Evolutionary conservation across 2,329 filamentous ascomycete species (phyloP).

Genomic region (Talaromyces sp.): DNA sequence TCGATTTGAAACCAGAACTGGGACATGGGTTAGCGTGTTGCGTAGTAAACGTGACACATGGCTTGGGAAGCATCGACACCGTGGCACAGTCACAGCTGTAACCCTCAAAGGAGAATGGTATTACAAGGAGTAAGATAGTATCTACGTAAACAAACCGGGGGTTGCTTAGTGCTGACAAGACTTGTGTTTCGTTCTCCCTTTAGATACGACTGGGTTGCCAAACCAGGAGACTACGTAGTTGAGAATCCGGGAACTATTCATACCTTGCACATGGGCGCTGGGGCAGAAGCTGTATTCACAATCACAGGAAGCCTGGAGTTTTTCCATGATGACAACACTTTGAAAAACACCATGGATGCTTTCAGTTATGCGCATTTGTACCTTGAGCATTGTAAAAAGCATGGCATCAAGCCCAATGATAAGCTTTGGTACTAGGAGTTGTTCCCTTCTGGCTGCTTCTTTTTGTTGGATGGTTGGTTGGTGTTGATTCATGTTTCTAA

Average conservation of each 20-base stretch:
- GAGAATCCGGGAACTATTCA: constrained; percentile 21
- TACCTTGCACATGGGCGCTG: constrained; percentile 17
- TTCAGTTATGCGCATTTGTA: constrained; percentile 20
- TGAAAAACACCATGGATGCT: constrained; percentile 19
- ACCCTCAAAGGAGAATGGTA: constrained; percentile 17
- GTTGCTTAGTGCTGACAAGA: neutral
- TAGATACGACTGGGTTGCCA: constrained; percentile 18
- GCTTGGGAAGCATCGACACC: constrained; percentile 19
- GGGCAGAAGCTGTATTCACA: constrained; percentile 16
- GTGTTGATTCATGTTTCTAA: too few relatives aligned
- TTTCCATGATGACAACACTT: constrained; percentile 18
- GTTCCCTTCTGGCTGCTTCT: too few relatives aligned
- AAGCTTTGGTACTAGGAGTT: constrained; percentile 12
- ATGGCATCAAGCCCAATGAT: constrained; percentile 16
- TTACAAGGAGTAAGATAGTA: constrained; percentile 16
- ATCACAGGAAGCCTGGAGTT: constrained; percentile 17
- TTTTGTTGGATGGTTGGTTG: too few relatives aligned
- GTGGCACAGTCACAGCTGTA: constrained; percentile 17
- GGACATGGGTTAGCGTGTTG: constrained; percentile 16
- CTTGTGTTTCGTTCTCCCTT: neutral
- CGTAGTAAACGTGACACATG: constrained; percentile 14
- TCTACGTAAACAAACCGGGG: neutral
- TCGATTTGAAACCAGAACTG: constrained; percentile 18
- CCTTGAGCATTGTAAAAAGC: constrained; percentile 16
- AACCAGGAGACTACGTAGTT: constrained; percentile 18